Evolutionary conservation across 2,329 filamentous ascomycete species (phyloP).

Genomic region (Tolypocladium inflatum): DNA sequence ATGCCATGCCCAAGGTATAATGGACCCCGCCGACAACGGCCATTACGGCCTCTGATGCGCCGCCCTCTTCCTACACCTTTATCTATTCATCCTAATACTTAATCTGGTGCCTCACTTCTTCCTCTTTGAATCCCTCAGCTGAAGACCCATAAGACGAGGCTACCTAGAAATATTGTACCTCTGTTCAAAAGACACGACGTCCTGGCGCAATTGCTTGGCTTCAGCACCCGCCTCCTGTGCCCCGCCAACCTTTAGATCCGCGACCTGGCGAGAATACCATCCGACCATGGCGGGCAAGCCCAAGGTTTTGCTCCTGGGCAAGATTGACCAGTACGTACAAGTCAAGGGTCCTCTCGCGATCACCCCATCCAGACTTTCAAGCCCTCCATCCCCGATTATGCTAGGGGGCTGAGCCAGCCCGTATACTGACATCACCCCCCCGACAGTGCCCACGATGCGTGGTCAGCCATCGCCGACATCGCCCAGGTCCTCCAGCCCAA

Average conservation of each 20-base stretch:
- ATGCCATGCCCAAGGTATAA: neutral
- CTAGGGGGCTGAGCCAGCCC: neutral
- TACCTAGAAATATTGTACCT: neutral
- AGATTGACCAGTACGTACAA: conserved; percentile 27
- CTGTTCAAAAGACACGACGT: neutral
- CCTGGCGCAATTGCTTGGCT: neutral
- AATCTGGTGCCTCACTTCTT: no score
- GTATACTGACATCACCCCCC: neutral
- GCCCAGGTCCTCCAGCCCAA: conserved; percentile 57
- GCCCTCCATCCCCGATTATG: neutral
- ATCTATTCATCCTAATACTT: no score
- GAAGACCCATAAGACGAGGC: neutral
- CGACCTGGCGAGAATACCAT: neutral
- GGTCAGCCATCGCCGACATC: conserved; percentile 49
- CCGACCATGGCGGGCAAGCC: conserved; percentile 15
- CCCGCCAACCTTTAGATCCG: neutral
- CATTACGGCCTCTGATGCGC: neutral
- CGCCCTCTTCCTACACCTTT: no score
- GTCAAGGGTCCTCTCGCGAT: neutral
- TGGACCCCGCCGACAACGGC: neutral
- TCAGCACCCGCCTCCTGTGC: neutral
- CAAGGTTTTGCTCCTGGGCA: conserved; percentile 30
- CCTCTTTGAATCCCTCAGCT: neutral
- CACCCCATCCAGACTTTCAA: no score
- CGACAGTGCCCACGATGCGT: conserved; percentile 54